Evolutionary conservation across 2,329 filamentous ascomycete species (phyloP).

Genomic region (Sclerotinia sclerotiorum): DNA sequence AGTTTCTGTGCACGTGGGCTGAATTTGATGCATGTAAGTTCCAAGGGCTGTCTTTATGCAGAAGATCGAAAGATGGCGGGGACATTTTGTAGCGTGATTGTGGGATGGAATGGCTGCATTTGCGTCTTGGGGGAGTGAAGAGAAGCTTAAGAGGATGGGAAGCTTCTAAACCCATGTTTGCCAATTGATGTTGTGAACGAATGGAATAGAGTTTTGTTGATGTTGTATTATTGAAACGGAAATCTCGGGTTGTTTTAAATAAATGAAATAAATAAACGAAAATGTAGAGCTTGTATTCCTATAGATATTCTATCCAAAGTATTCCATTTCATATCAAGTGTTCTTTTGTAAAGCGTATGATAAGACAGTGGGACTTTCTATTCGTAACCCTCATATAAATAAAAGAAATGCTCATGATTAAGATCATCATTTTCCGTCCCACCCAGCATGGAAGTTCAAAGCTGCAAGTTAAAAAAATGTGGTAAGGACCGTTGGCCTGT

Average conservation of each 20-base stretch:
- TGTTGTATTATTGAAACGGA: neutral
- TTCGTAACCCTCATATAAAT: neutral
- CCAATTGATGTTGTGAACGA: neutral
- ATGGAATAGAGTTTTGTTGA: neutral
- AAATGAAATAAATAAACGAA: neutral
- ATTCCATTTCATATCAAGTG: neutral
- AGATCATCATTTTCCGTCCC: neutral
- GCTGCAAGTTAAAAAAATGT: conserved; percentile 2
- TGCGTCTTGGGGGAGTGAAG: neutral
- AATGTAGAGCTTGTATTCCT: neutral
- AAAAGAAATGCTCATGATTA: too few species aligned
- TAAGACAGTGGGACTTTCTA: neutral
- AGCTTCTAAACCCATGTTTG: neutral
- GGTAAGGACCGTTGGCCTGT: neutral
- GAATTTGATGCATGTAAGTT: conserved; percentile 15
- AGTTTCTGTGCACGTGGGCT: conserved; percentile 9
- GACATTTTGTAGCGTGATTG: neutral
- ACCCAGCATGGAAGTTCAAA: neutral
- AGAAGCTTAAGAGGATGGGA: neutral
- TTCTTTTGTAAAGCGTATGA: neutral
- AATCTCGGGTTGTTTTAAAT: neutral
- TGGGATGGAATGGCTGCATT: conserved; percentile 1
- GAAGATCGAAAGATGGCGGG: conserved; percentile 15
- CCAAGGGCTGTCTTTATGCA: conserved; percentile 7
- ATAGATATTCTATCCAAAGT: neutral